Conservation (phyloP, 2,329 filamentous ascomycete genomes). For the Lecanosticta acicola region DNA sequence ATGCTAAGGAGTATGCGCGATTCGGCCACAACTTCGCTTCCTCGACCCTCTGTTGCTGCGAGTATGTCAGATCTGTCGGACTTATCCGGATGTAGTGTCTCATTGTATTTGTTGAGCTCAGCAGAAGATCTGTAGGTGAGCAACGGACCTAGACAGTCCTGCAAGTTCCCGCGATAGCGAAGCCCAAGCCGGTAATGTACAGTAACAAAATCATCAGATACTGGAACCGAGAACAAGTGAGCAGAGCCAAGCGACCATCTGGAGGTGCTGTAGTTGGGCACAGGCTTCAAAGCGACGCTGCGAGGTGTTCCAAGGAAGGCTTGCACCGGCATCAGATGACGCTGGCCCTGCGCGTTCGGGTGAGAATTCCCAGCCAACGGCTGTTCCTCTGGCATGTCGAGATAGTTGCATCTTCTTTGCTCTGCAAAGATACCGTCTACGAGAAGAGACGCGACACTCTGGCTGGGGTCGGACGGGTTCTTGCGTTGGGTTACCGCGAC, state of each 20-base stretch:
- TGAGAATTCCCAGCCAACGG: conserved; percentile 5
- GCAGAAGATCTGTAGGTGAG: conserved; percentile 95
- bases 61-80: conserved; percentile 90
- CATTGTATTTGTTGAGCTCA: conserved; percentile 82
- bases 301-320: conserved; percentile 90
- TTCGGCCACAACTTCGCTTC: conserved; percentile 75
- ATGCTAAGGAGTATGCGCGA: conserved; percentile 76
- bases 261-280: conserved; percentile 66
- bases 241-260: conserved; percentile 87
- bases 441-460: conserved; percentile 65
- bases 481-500: conserved; percentile 76
- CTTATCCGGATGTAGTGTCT: conserved; percentile 80
- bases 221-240: conserved; percentile 77
- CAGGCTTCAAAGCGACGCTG: conserved; percentile 72
- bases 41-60: conserved; percentile 78
- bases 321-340: conserved; percentile 57
- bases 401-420: conserved; percentile 84
- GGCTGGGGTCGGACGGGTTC: conserved; percentile 22
- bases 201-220: conserved; percentile 86
- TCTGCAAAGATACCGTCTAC: conserved; percentile 92
- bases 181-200: conserved; percentile 87
- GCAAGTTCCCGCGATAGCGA: conserved; percentile 90
- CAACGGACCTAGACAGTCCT: conserved; percentile 91
- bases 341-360: conserved; percentile 35
- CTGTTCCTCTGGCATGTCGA: conserved; percentile 60